Percentiles rank a stretch among this genome's conserved stretches.
These are phyloP conservation scores for Cutaneotrichosporon cyanovorans DNA, from an alignment of 1,284 basidiomycete genomes.

Conservation along the genomic window DNA sequence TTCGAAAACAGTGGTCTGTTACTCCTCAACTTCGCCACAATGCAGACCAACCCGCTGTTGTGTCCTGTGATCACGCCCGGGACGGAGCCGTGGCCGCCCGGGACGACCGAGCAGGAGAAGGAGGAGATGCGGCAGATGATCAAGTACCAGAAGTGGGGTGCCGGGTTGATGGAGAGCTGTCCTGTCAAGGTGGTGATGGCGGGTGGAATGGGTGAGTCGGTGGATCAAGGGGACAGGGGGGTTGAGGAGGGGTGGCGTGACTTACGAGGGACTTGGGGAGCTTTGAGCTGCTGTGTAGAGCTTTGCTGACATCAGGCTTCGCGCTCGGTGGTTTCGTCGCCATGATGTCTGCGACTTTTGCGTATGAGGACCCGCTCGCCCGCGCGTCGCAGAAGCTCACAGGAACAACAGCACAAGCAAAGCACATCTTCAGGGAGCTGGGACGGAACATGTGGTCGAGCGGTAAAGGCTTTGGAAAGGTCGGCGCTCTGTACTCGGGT, in stretches of 20 bases:
- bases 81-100: conserved; percentile 60
- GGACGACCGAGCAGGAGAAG: conserved; percentile 71
- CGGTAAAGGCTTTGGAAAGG: conserved; percentile 90
- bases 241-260: background rate
- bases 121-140: conserved; percentile 59
- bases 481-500: conserved; percentile 86
- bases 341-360: conserved; percentile 89
- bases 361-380: conserved; percentile 86
- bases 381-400: conserved; percentile 51
- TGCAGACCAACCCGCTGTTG: conserved; percentile 20
- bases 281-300: background rate
- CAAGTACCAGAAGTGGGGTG: conserved; percentile 66
- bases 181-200: conserved; percentile 70
- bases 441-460: conserved; percentile 83
- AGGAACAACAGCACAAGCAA: conserved; percentile 53
- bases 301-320: conserved; percentile 55
- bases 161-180: conserved; percentile 72
- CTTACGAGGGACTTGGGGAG: background rate
- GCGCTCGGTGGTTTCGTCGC: conserved; percentile 92
- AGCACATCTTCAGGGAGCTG: conserved; percentile 88
- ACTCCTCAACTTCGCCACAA: background rate
- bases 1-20: background rate
- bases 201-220: conserved; percentile 63
- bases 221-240: background rate
- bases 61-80: conserved; percentile 45